Conservation (phyloP, 148 eudicot species). For the Talinum fruticosum region DNA sequence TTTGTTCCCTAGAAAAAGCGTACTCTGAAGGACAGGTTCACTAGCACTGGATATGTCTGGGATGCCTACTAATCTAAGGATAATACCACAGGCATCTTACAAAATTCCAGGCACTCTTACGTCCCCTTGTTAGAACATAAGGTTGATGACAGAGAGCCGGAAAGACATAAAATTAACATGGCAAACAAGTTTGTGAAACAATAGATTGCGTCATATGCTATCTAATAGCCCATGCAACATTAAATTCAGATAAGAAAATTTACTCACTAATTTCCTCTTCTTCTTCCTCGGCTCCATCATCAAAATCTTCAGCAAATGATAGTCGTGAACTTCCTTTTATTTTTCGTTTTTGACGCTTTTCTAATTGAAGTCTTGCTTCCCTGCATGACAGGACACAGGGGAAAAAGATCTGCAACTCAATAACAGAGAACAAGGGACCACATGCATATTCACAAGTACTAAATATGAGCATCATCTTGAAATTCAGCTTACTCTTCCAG, state of each 20-base stretch:
- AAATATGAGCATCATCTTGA: background rate
- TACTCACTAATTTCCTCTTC: conserved; percentile 55
- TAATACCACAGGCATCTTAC: background rate
- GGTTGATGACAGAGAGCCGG: background rate
- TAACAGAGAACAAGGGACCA: conserved; percentile 1
- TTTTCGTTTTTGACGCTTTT: conserved; percentile 88
- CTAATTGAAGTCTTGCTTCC: conserved; percentile 79
- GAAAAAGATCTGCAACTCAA: background rate
- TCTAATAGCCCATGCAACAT: background rate
- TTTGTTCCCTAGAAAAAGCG: background rate
- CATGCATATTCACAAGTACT: background rate
- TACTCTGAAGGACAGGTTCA: background rate
- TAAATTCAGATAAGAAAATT: conserved; percentile 5
- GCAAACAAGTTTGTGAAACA: background rate
- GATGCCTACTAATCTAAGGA: background rate
- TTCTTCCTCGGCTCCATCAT: conserved; percentile 67
- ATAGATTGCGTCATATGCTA: background rate
- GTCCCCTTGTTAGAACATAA: background rate
- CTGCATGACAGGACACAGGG: conserved; percentile 30
- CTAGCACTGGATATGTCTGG: background rate
- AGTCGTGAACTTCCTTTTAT: conserved; percentile 58
- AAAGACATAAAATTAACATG: background rate
- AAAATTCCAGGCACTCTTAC: background rate
- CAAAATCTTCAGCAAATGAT: conserved; percentile 80
- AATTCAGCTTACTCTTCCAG: conserved; percentile 75